phyloP scores from a whole-genome alignment of 163 green algal genomes.

The Chloromonas sp. region DNA sequence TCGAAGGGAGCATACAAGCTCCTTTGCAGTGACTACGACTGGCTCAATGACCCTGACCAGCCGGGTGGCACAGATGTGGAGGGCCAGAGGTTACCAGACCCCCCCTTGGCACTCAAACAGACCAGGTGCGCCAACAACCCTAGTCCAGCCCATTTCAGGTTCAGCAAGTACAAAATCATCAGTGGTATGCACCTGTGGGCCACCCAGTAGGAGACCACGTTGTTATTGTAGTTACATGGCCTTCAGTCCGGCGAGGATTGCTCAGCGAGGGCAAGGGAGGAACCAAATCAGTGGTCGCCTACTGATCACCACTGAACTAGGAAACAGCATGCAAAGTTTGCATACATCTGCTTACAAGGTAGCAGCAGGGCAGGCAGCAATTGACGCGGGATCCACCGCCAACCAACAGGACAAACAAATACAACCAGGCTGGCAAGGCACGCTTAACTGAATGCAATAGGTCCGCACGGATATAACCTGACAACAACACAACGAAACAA shows the following conservation, averaged over 20 bases:
- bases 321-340: too few relatives aligned
- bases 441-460: not conserved
- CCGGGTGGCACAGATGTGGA: not conserved
- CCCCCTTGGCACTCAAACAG: not conserved
- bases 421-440: not conserved
- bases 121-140: not conserved
- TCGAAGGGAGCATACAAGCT: not conserved
- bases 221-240: not conserved
- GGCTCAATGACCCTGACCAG: not conserved
- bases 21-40: not conserved
- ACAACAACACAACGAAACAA: too few relatives aligned
- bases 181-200: not conserved
- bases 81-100: not conserved
- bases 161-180: not conserved
- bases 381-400: not conserved
- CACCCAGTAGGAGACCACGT: not conserved
- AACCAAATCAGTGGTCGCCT: too few relatives aligned
- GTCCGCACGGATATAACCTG: not conserved
- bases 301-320: too few relatives aligned
- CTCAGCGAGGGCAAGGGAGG: too few relatives aligned
- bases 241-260: not conserved
- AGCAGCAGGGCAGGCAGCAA: not conserved
- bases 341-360: not conserved
- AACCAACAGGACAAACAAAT: not conserved
- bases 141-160: not conserved